A percentile compares a stretch with the other conserved stretches of the same genome.
phyloP scores from a whole-genome alignment of 2,329 filamentous ascomycete species.

The Neoscytalidium dimidiatum region DNA sequence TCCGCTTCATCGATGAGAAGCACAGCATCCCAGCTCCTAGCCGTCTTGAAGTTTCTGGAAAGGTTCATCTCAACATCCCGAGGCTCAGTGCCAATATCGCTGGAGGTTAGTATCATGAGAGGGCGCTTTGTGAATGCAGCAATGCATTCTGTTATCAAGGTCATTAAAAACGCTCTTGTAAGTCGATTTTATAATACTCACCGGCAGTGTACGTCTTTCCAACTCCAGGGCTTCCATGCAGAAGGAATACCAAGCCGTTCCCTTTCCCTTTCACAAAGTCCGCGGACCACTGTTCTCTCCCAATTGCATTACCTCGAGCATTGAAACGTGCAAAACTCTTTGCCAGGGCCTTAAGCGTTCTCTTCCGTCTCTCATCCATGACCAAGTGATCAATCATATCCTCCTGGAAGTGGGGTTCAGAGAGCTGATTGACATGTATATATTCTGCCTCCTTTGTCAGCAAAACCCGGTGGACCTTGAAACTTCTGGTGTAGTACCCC shows the following conservation, averaged over 20 bases:
- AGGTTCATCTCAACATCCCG: slow-evolving; percentile 17
- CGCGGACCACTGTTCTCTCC: slow-evolving; percentile 18
- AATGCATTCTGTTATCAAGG: slow-evolving; percentile 34
- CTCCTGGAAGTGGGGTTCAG: slow-evolving; percentile 29
- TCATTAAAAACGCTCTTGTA: not conserved
- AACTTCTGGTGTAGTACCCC: slow-evolving; percentile 12
- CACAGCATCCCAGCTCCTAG: slow-evolving; percentile 28
- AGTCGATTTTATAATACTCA: slow-evolving; percentile 15
- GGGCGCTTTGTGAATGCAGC: slow-evolving; percentile 34
- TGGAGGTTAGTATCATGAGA: slow-evolving; percentile 33
- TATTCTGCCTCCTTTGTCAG: slow-evolving; percentile 18
- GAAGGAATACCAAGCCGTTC: not conserved
- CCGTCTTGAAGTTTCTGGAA: slow-evolving; percentile 24
- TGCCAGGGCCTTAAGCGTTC: slow-evolving; percentile 31
- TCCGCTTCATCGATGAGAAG: slow-evolving; percentile 39
- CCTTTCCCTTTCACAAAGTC: slow-evolving; percentile 4
- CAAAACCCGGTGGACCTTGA: rapidly evolving
- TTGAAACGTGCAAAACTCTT: slow-evolving; percentile 28
- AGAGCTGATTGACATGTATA: slow-evolving; percentile 28
- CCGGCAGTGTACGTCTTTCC: slow-evolving; percentile 32
- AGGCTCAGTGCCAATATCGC: slow-evolving; percentile 29
- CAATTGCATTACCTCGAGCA: slow-evolving; percentile 19
- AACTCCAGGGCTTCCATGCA: slow-evolving; percentile 2
- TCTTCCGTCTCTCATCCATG: slow-evolving; percentile 29
- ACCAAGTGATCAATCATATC: slow-evolving; percentile 33